Evolutionary conservation across 257 asterid species (phyloP).

Genomic region (Mitragyna speciosa): DNA sequence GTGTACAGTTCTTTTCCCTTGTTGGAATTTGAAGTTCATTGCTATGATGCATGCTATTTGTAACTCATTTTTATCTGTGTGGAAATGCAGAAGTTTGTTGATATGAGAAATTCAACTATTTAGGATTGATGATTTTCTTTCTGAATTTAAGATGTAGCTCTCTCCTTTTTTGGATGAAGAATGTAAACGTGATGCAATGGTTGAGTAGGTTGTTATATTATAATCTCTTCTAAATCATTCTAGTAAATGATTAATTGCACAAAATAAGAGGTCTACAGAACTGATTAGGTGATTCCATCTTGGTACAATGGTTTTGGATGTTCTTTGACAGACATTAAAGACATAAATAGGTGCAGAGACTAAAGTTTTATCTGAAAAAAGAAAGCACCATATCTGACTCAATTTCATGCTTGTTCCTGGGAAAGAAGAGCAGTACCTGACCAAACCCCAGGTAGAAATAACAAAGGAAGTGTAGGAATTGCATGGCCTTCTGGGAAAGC

Average conservation of each 20-base stretch:
- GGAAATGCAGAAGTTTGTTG: neutral
- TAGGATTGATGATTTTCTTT: neutral
- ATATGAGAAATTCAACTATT: neutral
- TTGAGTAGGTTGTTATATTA: neutral
- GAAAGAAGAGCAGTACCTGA: slow-evolving; percentile 27
- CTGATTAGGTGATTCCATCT: neutral
- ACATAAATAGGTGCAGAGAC: slow-evolving; percentile 17
- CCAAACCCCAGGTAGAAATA: slow-evolving; percentile 35
- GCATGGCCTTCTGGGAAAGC: slow-evolving; percentile 34
- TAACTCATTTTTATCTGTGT: no score
- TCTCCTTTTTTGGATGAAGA: neutral
- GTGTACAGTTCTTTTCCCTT: slow-evolving; percentile 4
- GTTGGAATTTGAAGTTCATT: slow-evolving; percentile 11
- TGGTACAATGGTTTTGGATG: neutral
- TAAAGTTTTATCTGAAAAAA: slow-evolving; percentile 29
- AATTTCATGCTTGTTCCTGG: slow-evolving; percentile 36
- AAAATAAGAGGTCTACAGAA: neutral
- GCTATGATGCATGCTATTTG: neutral
- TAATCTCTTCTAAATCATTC: neutral
- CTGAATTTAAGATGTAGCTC: neutral
- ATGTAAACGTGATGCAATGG: neutral
- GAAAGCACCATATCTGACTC: slow-evolving; percentile 30
- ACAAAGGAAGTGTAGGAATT: slow-evolving; percentile 34
- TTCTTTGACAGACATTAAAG: neutral
- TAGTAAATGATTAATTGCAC: neutral